Evolutionary conservation across 805 yeast genomes (phyloP), one percentile per base, ranked within the genome.

Genomic region (Pichia insulana): DNA sequence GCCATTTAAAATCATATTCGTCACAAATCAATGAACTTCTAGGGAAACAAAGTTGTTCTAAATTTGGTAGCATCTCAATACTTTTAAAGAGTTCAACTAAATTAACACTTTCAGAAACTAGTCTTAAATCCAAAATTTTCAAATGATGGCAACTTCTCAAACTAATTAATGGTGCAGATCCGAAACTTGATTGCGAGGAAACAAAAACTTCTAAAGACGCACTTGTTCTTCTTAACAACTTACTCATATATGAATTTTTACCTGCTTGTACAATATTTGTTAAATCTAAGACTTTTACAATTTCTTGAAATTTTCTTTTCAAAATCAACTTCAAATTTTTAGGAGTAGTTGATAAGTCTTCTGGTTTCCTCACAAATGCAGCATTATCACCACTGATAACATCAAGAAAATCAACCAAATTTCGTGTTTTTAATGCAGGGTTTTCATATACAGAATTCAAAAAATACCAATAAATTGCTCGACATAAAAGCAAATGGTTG

Each of bases 101-200:
- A 50, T 88, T 89, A 6, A 92, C 83, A 0, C 95, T 85, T 61
- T 89, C 97, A 3, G 95, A 83, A 3, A 90, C 97, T 19, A 88
- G 67, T 11, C 95, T 76, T 46, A 90, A 63, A 57, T 90, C 97
- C 30, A 90, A 65, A 2, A 76, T 73, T 48, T 69, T 69, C 43
- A 90, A 64, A 25, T 71, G 68, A 18, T 64, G 64, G 58, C 98
- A 92, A 34, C 79, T 68, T 44, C 84, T 73, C 36, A 92, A 67
- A 39, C 94, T 79, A n/a, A 86, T 73, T 50, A 90, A 64, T 1
- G 97, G 97, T 2, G 95, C 83, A 39, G 79, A 73, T 0, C 98
- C 98, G 66, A 92, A 90, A 64, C 94, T 83, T 27, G 97, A 81
- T 57, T 90, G 97, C 3, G 97, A 96, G 0, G 97, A 96, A 7